Evolutionary conservation across 139 green algal species (phyloP), one percentile per base, ranked within the genome.

Genomic region (Mesotaenium endlicherianum): DNA sequence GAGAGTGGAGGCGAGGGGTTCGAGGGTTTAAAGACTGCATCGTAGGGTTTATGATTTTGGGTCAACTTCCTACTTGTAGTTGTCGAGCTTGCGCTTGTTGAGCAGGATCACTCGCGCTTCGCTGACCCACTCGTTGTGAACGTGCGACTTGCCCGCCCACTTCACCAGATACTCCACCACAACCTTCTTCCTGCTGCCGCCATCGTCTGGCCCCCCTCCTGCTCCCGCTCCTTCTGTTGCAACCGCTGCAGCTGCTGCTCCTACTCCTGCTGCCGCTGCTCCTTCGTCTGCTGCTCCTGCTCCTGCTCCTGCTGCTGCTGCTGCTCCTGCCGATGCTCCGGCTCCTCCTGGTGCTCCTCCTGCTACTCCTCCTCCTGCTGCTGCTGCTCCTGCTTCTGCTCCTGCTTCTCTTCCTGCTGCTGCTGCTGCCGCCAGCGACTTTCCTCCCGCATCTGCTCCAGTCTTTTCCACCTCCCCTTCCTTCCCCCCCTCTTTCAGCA

Each of bases 11-110:
- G n/a, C n/a, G n/a, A n/a, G n/a, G n/a, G n/a, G n/a, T n/a, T n/a
- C n/a, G n/a, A n/a, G n/a, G n/a, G n/a, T n/a, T n/a, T n/a, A n/a
- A n/a, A n/a, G n/a, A n/a, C n/a, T n/a, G n/a, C n/a, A n/a, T n/a
- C n/a, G n/a, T n/a, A n/a, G n/a, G n/a, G n/a, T n/a, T n/a, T n/a
- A n/a, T n/a, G n/a, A n/a, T n/a, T n/a, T n/a, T n/a, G n/a, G n/a
- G n/a, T n/a, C n/a, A n/a, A n/a, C n/a, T n/a, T n/a, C n/a, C 14
- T 64, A 85, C 72, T 26, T 85, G 79, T 84, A 85, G 69, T 85
- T 85, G 70, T 85, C 79, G 4, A 85, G 70, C 79, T 85, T 85
- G 26, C 70, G 79, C 71, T 69, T 85, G 79, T 38, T 82, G 17
- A 85, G 79, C 8, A 42, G 36, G 4, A 39, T 47, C 14, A 85